phyloP scores from a whole-genome alignment of 805 yeast genomes.

The Candida argentea region DNA sequence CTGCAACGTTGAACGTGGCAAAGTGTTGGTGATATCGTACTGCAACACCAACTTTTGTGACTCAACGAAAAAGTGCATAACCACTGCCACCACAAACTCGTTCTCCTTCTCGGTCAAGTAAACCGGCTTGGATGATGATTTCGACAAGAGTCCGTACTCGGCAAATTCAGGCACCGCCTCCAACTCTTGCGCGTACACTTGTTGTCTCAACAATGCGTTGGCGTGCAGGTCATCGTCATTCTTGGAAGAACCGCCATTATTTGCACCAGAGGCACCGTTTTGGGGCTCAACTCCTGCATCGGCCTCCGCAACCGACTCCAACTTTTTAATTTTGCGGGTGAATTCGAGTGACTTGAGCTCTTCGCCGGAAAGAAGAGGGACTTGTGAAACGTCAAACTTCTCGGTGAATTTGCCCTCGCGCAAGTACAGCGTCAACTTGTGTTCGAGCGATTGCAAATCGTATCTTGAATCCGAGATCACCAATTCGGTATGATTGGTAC shows the following conservation, averaged over 20 bases:
- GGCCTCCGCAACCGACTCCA: constrained; percentile 16
- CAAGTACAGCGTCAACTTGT: constrained; percentile 63
- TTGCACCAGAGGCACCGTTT: constrained; percentile 11
- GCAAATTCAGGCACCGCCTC: constrained; percentile 63
- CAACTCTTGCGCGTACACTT: constrained; percentile 63
- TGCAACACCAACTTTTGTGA: constrained; percentile 66
- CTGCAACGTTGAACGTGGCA: constrained; percentile 65
- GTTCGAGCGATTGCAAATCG: constrained; percentile 71
- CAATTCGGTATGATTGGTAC: constrained; percentile 27
- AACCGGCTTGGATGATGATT: constrained; percentile 48
- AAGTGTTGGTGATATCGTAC: constrained; percentile 76
- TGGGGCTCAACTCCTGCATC: constrained; percentile 11
- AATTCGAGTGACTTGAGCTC: constrained; percentile 58
- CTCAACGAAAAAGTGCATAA: constrained; percentile 69
- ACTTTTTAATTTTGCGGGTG: constrained; percentile 37
- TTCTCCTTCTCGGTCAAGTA: constrained; percentile 86
- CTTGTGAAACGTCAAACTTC: constrained; percentile 62
- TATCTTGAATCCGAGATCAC: constrained; percentile 60
- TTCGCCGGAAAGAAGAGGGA: constrained; percentile 59
- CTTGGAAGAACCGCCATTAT: constrained; percentile 9
- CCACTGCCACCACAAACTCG: constrained; percentile 79
- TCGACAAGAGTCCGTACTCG: constrained; percentile 63
- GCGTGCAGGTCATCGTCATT: constrained; percentile 13
- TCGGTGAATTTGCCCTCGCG: constrained; percentile 37
- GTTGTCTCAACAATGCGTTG: constrained; percentile 34